These are phyloP conservation scores for Jamesozyma lodderae DNA, from an alignment of 805 yeast genomes.

Conservation along the genomic window DNA sequence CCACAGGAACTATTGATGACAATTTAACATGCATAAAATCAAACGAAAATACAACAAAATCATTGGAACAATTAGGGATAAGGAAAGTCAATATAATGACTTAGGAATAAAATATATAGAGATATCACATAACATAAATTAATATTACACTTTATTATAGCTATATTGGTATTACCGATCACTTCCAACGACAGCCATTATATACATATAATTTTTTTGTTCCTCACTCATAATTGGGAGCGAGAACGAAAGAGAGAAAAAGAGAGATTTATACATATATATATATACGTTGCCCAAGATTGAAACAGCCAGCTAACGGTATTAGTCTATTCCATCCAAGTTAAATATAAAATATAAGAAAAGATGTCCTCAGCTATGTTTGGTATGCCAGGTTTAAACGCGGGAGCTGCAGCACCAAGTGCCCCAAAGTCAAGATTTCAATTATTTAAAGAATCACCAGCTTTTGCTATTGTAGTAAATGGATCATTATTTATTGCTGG, in stretches of 20 bases:
- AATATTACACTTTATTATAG: not conserved
- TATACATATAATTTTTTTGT: too few species aligned
- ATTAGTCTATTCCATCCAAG: too few species aligned
- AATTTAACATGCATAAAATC: not conserved
- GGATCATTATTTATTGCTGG: constrained; percentile 61
- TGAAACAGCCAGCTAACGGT: too few species aligned
- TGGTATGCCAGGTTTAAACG: constrained; percentile 23
- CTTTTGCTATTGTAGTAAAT: constrained; percentile 55
- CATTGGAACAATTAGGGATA: not conserved
- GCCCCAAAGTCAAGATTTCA: constrained; percentile 32
- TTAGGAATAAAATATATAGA: too few species aligned
- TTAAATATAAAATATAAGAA: not conserved
- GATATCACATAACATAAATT: not conserved
- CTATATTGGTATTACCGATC: too few species aligned
- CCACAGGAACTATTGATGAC: too few species aligned
- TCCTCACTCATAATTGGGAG: too few species aligned
- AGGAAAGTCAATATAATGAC: not conserved
- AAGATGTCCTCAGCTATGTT: constrained; percentile 19
- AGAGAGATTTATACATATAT: too few species aligned
- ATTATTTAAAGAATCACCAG: constrained; percentile 54
- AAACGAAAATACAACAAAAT: not conserved
- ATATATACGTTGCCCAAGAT: not conserved
- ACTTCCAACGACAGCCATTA: too few species aligned
- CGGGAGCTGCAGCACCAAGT: constrained; percentile 18
- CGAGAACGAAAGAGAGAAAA: too few species aligned